Evolutionary conservation across 495 filamentous ascomycete genomes (phyloP).

Genomic region (Talaromyces thailandensis): DNA sequence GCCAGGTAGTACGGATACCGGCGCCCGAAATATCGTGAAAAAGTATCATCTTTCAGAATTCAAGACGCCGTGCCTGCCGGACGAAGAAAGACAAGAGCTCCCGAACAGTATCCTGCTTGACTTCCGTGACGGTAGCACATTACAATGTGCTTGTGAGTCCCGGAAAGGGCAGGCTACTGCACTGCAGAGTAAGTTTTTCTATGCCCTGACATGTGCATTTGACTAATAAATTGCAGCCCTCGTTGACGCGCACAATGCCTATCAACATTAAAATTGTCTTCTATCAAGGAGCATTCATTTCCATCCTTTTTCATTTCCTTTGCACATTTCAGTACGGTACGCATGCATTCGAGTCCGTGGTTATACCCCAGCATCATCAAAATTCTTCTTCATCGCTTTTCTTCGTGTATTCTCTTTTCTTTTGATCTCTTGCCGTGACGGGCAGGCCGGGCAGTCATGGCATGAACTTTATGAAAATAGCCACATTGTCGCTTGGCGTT

Average conservation of each 20-base stretch:
- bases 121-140: slow-evolving; percentile 69
- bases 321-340: neutral
- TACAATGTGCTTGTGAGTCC: slow-evolving; percentile 83
- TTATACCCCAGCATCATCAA: slow-evolving; percentile 1
- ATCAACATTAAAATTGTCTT: slow-evolving; percentile 7
- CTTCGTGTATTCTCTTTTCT: neutral
- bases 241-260: slow-evolving; percentile 12
- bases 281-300: neutral
- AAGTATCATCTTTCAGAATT: slow-evolving; percentile 78
- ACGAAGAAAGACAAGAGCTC: slow-evolving; percentile 81
- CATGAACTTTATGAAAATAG: neutral
- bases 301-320: neutral
- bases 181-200: slow-evolving; percentile 49
- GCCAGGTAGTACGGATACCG: slow-evolving; percentile 36
- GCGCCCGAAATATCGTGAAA: slow-evolving; percentile 50
- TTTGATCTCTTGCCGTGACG: neutral
- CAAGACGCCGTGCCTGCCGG: slow-evolving; percentile 64
- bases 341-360: neutral
- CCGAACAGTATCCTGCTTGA: slow-evolving; percentile 81
- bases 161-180: slow-evolving; percentile 59
- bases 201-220: slow-evolving; percentile 1
- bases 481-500: neutral
- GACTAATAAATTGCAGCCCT: slow-evolving; percentile 11
- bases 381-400: neutral
- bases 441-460: neutral